These are phyloP conservation scores for Niveomyces coronatus DNA, from an alignment of 2,329 filamentous ascomycete species.

Conservation along the genomic window DNA sequence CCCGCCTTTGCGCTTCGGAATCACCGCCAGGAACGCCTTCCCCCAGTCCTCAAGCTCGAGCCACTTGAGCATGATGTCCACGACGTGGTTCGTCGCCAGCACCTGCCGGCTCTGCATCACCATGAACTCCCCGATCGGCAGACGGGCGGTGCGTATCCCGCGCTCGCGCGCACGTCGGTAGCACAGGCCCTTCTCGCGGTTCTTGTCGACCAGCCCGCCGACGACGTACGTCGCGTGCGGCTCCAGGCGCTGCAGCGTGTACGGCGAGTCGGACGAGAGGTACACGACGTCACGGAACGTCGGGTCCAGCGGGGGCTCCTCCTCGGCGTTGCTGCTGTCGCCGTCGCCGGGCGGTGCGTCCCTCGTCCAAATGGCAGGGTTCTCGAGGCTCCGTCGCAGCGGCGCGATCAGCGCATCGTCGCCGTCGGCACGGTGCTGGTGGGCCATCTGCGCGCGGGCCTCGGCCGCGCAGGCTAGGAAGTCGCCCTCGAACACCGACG, in stretches of 20 bases:
- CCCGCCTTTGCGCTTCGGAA: constrained; percentile 84
- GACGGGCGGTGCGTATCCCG: constrained; percentile 75
- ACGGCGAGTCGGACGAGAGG: constrained; percentile 80
- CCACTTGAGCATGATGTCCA: constrained; percentile 95
- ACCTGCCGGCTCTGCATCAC: constrained; percentile 80
- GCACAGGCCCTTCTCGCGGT: constrained; percentile 90
- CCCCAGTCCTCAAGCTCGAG: constrained; percentile 87
- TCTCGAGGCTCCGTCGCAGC: constrained; percentile 32
- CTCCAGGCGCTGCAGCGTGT: constrained; percentile 73
- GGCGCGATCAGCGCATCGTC: constrained; percentile 41
- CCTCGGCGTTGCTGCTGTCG: too few species aligned
- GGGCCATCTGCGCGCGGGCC: constrained; percentile 57
- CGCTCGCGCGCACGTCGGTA: constrained; percentile 67
- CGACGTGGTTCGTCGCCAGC: constrained; percentile 87
- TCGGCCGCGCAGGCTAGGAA: constrained; percentile 59
- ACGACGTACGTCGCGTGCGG: constrained; percentile 88
- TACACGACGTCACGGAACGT: constrained; percentile 57
- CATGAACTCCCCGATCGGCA: constrained; percentile 94
- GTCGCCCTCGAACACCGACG: constrained; percentile 62
- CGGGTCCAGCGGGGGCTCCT: constrained; percentile 21
- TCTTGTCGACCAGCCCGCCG: constrained; percentile 90
- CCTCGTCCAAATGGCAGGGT: constrained; percentile 19
- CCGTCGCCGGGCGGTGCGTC: too few species aligned
- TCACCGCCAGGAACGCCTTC: constrained; percentile 74
- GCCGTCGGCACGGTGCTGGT: constrained; percentile 21